phyloP scores from a whole-genome alignment of 306 rosid genomes.

The Erythrophleum fordii region DNA sequence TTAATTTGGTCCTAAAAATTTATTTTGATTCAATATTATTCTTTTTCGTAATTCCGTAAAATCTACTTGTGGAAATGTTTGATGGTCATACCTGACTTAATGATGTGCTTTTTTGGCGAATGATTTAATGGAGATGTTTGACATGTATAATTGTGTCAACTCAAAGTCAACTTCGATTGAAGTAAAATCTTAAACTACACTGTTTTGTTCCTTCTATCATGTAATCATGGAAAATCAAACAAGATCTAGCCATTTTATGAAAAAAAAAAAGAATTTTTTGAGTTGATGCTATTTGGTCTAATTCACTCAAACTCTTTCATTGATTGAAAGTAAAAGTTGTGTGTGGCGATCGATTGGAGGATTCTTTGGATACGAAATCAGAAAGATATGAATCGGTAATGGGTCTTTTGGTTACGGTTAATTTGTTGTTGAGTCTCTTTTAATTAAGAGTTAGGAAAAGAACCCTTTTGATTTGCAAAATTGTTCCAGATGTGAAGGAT shows the following conservation, averaged over 20 bases:
- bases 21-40: background rate
- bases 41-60: background rate
- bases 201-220: background rate
- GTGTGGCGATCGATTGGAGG: background rate
- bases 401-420: too few relatives aligned
- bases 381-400: too few relatives aligned
- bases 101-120: too few relatives aligned
- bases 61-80: background rate
- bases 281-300: background rate
- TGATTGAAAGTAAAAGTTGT: background rate
- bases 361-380: background rate
- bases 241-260: background rate
- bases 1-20: background rate
- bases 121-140: background rate
- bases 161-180: too few relatives aligned
- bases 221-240: background rate
- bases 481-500: background rate
- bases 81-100: background rate
- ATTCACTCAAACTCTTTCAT: background rate
- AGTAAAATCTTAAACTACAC: background rate
- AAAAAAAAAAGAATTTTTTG: background rate
- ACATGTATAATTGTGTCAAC: too few relatives aligned
- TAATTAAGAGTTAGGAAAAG: background rate
- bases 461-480: background rate
- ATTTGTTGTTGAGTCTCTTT: background rate